Evolutionary conservation across 345 rosid species (phyloP).

Genomic region (Eutrema japonicum): DNA sequence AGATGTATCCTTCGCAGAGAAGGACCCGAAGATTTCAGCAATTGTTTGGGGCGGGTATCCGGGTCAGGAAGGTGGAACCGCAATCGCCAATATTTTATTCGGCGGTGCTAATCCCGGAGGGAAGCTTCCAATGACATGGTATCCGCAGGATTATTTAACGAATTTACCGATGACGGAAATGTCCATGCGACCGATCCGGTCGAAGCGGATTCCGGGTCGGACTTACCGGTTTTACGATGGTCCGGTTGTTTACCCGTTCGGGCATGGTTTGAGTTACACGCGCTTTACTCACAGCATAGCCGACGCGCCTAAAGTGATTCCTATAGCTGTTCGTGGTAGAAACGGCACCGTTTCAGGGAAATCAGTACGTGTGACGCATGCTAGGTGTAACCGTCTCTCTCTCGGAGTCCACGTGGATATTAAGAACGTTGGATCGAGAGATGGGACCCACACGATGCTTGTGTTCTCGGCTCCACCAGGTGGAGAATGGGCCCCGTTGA

Average conservation of each 20-base stretch:
- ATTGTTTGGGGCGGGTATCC: constrained; percentile 98
- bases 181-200: constrained; percentile 70
- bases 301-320: constrained; percentile 56
- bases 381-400: constrained; percentile 58
- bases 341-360: constrained; percentile 54
- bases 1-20: constrained; percentile 70
- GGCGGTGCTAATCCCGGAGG: constrained; percentile 87
- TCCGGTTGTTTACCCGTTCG: constrained; percentile 78
- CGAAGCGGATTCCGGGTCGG: constrained; percentile 73
- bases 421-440: constrained; percentile 62
- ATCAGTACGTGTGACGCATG: constrained; percentile 75
- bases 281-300: constrained; percentile 60
- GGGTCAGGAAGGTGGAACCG: constrained; percentile 87
- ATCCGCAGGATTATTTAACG: constrained; percentile 67
- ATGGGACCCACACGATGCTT: constrained; percentile 69
- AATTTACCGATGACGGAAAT: constrained; percentile 85
- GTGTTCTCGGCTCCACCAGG: constrained; percentile 73
- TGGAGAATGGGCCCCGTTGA: constrained; percentile 70
- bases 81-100: constrained; percentile 78
- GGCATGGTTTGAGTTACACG: constrained; percentile 86
- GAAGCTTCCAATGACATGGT: constrained; percentile 90
- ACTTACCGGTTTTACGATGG: constrained; percentile 88
- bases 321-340: constrained; percentile 56
- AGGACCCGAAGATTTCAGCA: constrained; percentile 52
- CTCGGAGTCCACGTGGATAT: constrained; percentile 70